Conservation (phyloP, 441 rosid genomes). For the Gossypium schwendimanii region DNA sequence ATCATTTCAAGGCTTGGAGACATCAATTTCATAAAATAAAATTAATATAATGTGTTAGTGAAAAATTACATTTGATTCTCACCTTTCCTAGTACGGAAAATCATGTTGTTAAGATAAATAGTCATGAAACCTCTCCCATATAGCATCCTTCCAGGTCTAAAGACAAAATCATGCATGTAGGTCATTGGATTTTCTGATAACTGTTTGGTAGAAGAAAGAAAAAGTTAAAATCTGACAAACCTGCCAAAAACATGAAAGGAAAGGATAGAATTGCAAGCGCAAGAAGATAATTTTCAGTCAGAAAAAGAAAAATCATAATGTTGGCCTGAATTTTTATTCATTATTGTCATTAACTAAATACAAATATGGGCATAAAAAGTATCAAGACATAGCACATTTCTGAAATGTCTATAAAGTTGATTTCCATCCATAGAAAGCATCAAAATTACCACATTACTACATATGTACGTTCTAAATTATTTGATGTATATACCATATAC, state of each 20-base stretch:
- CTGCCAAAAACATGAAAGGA: not conserved
- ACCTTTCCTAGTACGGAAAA: constrained; percentile 64
- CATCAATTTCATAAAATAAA: not conserved
- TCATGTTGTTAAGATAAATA: constrained; percentile 59
- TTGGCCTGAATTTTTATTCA: not conserved
- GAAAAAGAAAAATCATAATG: not conserved
- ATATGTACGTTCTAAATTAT: not conserved
- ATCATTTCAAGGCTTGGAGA: not conserved
- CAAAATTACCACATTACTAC: not conserved
- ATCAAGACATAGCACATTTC: not conserved
- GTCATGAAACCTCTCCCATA: constrained; percentile 66
- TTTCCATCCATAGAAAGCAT: not conserved
- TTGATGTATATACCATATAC: not conserved
- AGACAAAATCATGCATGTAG: constrained; percentile 54
- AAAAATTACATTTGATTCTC: constrained; percentile 14
- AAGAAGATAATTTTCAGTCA: not conserved
- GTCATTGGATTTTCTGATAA: constrained; percentile 65
- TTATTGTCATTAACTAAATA: not conserved
- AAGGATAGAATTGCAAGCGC: not conserved
- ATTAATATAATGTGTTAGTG: not conserved
- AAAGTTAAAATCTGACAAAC: constrained; percentile 11
- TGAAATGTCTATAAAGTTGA: not conserved
- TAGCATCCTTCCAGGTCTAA: constrained; percentile 65
- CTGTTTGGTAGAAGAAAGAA: constrained; percentile 34
- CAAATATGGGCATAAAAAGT: not conserved